Evolutionary conservation across 108 stramenopile species (phyloP).

Genomic region (Fistulifera solaris): DNA sequence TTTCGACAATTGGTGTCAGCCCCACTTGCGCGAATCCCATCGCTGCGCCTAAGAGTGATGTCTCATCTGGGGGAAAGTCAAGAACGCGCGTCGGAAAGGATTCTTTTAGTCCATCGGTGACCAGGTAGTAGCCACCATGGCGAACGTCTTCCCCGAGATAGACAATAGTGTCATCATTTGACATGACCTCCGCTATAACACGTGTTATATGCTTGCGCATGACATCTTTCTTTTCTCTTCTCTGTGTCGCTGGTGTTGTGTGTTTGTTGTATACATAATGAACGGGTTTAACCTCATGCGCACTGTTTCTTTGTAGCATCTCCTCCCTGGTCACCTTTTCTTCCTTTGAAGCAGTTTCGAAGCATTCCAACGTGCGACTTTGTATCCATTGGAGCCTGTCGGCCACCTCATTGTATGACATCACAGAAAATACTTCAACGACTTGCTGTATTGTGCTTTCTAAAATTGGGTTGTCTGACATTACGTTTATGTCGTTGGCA

Average conservation of each 20-base stretch:
- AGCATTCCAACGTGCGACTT: constrained; percentile 25
- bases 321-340: constrained; percentile 59
- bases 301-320: constrained; percentile 48
- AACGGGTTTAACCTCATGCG: constrained; percentile 24
- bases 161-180: constrained; percentile 35
- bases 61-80: constrained; percentile 88
- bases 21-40: constrained; percentile 74
- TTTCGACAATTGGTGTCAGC: constrained; percentile 73
- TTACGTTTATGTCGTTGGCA: constrained; percentile 22
- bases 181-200: constrained; percentile 49
- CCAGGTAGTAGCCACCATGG: constrained; percentile 84
- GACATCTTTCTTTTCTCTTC: constrained; percentile 38
- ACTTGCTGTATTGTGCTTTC: constrained; percentile 39
- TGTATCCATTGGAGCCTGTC: constrained; percentile 52
- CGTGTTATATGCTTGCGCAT: constrained; percentile 84
- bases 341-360: constrained; percentile 53
- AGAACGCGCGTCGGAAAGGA: constrained; percentile 51
- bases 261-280: constrained; percentile 7
- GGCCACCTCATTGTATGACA: constrained; percentile 34
- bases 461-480: constrained; percentile 38
- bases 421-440: constrained; percentile 33
- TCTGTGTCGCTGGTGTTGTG: constrained; percentile 11
- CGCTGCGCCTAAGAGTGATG: constrained; percentile 70
- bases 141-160: constrained; percentile 82
- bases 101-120: constrained; percentile 62